Percentiles rank a stretch among this genome's conserved stretches.
phyloP scores from a whole-genome alignment of 2,329 filamentous ascomycete species.

The Chaetomiaceae sp. region DNA sequence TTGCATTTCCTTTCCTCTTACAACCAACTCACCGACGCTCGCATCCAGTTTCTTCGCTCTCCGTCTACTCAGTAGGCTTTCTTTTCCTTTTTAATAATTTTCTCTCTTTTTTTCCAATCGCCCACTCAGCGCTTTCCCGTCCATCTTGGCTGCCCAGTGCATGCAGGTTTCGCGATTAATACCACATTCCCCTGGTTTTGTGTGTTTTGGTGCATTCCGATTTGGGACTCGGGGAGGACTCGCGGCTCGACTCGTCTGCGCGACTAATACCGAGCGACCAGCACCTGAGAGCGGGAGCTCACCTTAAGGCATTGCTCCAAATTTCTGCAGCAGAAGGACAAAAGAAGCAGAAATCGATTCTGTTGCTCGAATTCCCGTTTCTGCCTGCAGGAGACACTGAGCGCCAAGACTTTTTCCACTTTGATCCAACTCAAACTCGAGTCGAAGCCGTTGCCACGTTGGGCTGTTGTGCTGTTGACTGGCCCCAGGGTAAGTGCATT shows the following conservation, averaged over 20 bases:
- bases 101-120: background rate
- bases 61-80: too few species aligned
- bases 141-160: too few species aligned
- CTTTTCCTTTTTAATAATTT: background rate
- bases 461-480: conserved; percentile 13
- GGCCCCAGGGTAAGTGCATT: conserved; percentile 10
- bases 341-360: too few species aligned
- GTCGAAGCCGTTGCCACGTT: conserved; percentile 12
- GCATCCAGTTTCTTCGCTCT: too few species aligned
- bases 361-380: background rate
- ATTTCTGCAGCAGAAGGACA: too few species aligned
- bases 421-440: background rate
- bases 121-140: too few species aligned
- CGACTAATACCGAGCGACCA: too few species aligned
- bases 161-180: background rate
- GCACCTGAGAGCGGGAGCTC: too few species aligned
- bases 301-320: too few species aligned
- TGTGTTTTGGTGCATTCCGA: conserved; percentile 5
- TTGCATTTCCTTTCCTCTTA: conserved; percentile 10
- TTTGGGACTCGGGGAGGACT: background rate
- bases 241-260: background rate
- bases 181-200: background rate
- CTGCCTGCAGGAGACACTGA: background rate
- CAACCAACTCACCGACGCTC: too few species aligned
- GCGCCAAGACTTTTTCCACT: conserved; percentile 11